Evolutionary conservation across 2,329 filamentous ascomycete species (phyloP), one percentile per base, ranked within the genome.

Genomic region (Trichoderma sp.): DNA sequence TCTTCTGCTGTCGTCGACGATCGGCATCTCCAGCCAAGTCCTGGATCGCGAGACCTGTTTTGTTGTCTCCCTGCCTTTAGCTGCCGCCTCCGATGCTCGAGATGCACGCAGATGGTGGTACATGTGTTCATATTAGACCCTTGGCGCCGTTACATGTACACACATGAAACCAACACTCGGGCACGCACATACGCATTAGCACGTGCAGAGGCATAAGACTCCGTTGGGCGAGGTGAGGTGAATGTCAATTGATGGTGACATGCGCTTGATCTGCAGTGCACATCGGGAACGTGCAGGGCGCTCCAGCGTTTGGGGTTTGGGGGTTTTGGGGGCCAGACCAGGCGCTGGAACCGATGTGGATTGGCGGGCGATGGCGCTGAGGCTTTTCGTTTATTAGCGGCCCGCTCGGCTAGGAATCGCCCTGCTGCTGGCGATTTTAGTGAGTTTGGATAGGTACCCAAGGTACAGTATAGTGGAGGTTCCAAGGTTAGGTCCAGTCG

Each of bases 341-440:
- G 17, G 32, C 32, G 52, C 42, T 61, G 58, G 29, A 17, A 9
- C 27, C 4, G 57, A 25, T 7, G 22, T n/a, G 57, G 57, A 48
- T 63, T 37, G 39, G 45, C 25, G 39, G 39, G 17, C 12, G 27
- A 1, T 4, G 42, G 54, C 35, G 35, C 59, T 52, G 59, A 25
- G 32, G 59, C 17, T 17, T 22, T 29, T 63, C 59, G 45, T 52
- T 52, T 63, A 63, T 17, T 48, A 57, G 63, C 63, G 63, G 63
- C 52, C 63, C 63, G 61, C 52, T 56, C 61, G 61, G 52, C 52
- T 65, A n/a, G 25, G 50, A 32, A 22, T 27, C 25, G 19, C 34
- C 60, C 34, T 64, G 60, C 34, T 29, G 42, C 19, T 48, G 42
- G 39, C 42, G 19, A 45, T 45, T 22, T 48, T 48, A 22, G 42